Base-by-base conservation (phyloP, 140 eudicot genomes). In the Ambrosia hybrid region DNA sequence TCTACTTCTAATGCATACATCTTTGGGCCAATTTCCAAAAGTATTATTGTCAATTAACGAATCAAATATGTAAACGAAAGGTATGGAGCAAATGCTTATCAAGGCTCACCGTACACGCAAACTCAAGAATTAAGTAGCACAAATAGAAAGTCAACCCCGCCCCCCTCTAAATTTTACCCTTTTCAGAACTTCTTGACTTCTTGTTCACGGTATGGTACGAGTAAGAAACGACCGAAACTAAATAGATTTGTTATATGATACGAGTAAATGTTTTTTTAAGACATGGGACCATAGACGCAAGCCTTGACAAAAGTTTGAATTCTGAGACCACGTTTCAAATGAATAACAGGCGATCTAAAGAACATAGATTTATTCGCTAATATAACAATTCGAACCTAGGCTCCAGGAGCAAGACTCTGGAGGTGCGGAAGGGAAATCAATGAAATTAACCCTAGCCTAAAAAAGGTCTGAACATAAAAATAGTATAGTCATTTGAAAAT, bases 401-500 rank as follows among this genome's bases (percentile, higher is more conserved):
- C 70, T 39, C 51, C 52, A 36, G 38, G 53, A 75, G 59, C 60
- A 46, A 56, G 68, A 76, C 62, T 51, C 71, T 21, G 65, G 72
- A 1, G 45, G 64, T 62, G 15, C 51, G 64, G 10, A 75, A 36
- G 59, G 6, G 39, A 57, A 69, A 69, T 34, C 13, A 71, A 16
- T 53, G 17, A 76, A 59, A 69, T 48, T n/a, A 78, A 72, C 37
- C 74, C 83, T 78, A 78, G 39, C 62, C 77, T 57, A 78, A 33
- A 62, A 57, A 62, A 57, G 70, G 69, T 65, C 17, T 57, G 39
- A 65, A 64, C 26, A 71, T 64, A 14, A 71, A 70, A 67, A 41
- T 4, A 70, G 56, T 72, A 59, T 48, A 78, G 56, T 58, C 36
- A 36, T 72, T 64, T 78, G 49, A 61, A 57, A 79, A 67, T 67